These are phyloP conservation scores for Forsythia viridissima DNA, from an alignment of 257 asterid genomes.

Conservation along the genomic window DNA sequence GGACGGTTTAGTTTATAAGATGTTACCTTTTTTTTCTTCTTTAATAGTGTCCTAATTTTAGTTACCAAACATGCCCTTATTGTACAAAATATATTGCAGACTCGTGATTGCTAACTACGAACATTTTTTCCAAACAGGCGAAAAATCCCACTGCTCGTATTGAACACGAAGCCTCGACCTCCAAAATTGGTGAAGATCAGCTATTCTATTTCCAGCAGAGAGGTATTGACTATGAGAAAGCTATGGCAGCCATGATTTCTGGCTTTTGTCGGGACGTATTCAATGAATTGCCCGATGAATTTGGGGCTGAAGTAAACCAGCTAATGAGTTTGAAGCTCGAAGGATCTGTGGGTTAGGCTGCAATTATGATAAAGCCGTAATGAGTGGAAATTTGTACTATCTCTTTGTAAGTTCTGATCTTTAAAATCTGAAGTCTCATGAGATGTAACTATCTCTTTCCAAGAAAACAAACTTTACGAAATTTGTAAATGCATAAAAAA, in stretches of 20 bases:
- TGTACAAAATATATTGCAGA: background rate
- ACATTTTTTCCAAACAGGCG: slow-evolving; percentile 39
- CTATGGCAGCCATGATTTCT: slow-evolving; percentile 98
- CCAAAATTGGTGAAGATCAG: slow-evolving; percentile 94
- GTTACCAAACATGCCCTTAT: background rate
- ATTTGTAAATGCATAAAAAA: slow-evolving; percentile 9
- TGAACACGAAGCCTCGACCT: slow-evolving; percentile 93
- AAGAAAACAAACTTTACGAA: background rate
- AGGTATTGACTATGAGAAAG: slow-evolving; percentile 90
- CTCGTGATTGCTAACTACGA: background rate
- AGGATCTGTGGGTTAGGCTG: slow-evolving; percentile 83
- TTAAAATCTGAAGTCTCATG: slow-evolving; percentile 15
- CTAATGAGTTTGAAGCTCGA: slow-evolving; percentile 95
- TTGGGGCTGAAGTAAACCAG: slow-evolving; percentile 94
- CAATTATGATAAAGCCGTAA: background rate
- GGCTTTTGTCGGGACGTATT: slow-evolving; percentile 92
- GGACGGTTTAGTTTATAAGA: background rate
- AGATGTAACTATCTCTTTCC: background rate
- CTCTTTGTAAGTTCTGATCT: slow-evolving; percentile 19
- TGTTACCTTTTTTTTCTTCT: background rate
- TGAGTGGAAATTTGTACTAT: slow-evolving; percentile 4
- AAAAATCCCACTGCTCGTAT: slow-evolving; percentile 69
- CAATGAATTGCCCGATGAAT: slow-evolving; percentile 89
- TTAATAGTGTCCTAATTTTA: background rate
- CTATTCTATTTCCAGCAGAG: slow-evolving; percentile 92